A percentile compares a stretch with the other conserved stretches of the same genome.
phyloP scores from a whole-genome alignment of 108 stramenopile species.

The Schizochytrium sp. region DNA sequence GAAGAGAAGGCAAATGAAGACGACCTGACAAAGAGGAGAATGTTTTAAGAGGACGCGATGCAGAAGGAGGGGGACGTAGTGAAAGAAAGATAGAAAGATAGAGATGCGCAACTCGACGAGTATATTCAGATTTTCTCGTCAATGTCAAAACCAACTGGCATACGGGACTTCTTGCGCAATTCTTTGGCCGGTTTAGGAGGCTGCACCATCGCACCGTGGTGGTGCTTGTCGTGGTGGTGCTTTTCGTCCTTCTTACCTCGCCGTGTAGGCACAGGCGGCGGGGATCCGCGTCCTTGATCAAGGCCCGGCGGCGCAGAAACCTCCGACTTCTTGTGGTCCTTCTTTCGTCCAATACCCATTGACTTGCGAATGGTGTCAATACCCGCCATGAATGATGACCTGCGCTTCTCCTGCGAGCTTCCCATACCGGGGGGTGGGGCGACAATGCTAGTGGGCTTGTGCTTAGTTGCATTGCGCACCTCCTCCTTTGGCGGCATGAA shows the following conservation, averaged over 20 bases:
- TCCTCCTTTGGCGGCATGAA: conserved; percentile 48
- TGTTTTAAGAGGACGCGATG: background rate
- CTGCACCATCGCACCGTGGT: background rate
- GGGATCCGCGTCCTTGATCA: background rate
- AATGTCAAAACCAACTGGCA: conserved; percentile 32
- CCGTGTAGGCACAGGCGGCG: conserved; percentile 53
- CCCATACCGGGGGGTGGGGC: conserved; percentile 33
- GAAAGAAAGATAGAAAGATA: background rate
- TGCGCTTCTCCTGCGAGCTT: background rate
- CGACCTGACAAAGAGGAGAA: background rate
- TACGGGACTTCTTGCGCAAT: conserved; percentile 46
- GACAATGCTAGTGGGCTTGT: background rate
- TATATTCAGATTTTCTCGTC: conserved; percentile 37
- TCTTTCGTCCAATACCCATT: conserved; percentile 13
- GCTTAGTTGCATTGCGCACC: background rate
- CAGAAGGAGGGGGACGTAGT: background rate
- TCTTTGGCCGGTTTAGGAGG: background rate
- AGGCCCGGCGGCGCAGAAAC: conserved; percentile 23
- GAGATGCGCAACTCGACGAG: background rate
- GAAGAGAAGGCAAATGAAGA: background rate
- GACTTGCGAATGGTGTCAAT: background rate
- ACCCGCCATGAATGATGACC: background rate
- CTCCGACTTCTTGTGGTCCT: background rate
- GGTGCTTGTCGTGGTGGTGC: background rate
- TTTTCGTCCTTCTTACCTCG: conserved; percentile 10